Base-by-base conservation (phyloP, 306 rosid genomes). In the Fragaria ananassa region DNA sequence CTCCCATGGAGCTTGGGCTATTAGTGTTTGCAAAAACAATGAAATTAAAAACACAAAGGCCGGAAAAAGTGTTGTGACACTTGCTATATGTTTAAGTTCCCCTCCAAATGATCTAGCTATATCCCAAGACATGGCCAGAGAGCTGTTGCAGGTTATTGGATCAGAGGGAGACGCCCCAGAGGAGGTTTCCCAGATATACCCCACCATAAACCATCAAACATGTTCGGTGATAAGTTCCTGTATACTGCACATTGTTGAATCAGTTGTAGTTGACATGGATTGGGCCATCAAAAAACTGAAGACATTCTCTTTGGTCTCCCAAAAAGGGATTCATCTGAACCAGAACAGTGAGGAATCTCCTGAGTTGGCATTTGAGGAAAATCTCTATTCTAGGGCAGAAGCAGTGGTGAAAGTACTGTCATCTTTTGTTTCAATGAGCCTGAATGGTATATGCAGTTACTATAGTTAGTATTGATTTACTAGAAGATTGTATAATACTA, bases 1-100 rank as follows among this genome's bases (percentile, higher is more conserved):
- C 63, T 34, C 46, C 64, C 78, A 74, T 65, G 87, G 87, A 53
- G 78, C 68, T 81, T 84, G 87, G 87, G 84, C 83, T 63, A 10
- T 64, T 34, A n/a, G 68, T 31, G 71, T 84, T 21, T 74, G 87
- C 82, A 74, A 81, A 51, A 45, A 23, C 72, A 80, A 74, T 61
- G 74, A 64, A 65, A 74, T 84, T 54, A 73, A 13, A 31, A 72
- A 78, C 69, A 54, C 78, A 50, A 84, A 84, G 81, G 74, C 64
- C 37, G 85, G 66, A 23, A 80, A 69, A 77, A 54, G 67, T 60
- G 58, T 84, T 69, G 80, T 70, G 53, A 70, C 74, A 19, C 82
- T 84, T 21, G 85, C 87, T 23, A 19, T 81, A 25, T 44, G 76
- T 39, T 74, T 84, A 65, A 77, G 82, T 70, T 81, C 74, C 18